Evolutionary conservation across 805 yeast species (phyloP), one percentile per base, ranked within the genome.

Genomic region (Candida ortonii): DNA sequence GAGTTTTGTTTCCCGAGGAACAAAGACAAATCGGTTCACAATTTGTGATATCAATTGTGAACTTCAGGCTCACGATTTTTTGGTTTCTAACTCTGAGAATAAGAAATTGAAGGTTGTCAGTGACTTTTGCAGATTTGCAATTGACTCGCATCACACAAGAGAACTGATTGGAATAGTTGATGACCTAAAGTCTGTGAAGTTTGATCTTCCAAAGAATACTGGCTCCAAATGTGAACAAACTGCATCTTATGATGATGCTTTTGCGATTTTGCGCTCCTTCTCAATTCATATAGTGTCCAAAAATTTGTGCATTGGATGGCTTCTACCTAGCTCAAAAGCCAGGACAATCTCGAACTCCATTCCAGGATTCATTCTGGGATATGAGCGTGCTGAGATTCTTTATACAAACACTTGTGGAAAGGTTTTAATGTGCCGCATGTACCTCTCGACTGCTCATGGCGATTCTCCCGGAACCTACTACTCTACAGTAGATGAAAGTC

Each of bases 321-420:
- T 83, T 4, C 83, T 82, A 52, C 78, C 73, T n/a, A 53, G 51
- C 11, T 49, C 50, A 6, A 56, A 55, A 5, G 52, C 55, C 2
- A 41, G 51, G 2, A 68, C 67, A 3, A 34, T 11, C 21, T 24
- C 25, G 11, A 33, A 37, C 17, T 16, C 17, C 6, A 39, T 45
- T 15, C 87, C 87, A 0, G 96, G 96, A 8, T 51, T 86, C n/a
- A 78, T 84, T 23, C 41, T 78, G 19, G 97, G 97, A 0, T 85
- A 83, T 36, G 86, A 84, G 44, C 64, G 79, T 12, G 73, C 86
- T 14, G 83, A 79, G 42, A 77, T 86, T 2, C 73, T 78, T 0
- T 70, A 80, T 15, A 80, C 78, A 28, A 71, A 73, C 12, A 66
- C 65, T 7, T 58, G 75, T 25, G 95, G 95, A 3, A 79, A 80